Evolutionary conservation across 495 filamentous ascomycete species (phyloP).

Genomic region (Cercophora scortea): DNA sequence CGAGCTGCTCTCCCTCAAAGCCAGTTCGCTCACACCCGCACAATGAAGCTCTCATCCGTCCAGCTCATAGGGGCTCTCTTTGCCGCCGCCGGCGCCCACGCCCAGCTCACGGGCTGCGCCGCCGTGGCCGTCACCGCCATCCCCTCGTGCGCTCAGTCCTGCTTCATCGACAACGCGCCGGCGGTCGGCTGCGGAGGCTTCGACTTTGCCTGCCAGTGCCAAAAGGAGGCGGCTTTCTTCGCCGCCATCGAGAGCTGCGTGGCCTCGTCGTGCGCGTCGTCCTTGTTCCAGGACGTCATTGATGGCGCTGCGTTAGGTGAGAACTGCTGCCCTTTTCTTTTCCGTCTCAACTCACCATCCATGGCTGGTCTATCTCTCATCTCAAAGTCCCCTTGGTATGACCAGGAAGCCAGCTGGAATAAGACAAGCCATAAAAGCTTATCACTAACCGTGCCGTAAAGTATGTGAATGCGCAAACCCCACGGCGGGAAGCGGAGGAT

Average conservation of each 20-base stretch:
- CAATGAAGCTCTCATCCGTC: slow-evolving; percentile 9
- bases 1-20: too few species aligned
- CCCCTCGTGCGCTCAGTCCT: slow-evolving; percentile 22
- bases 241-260: slow-evolving; percentile 23
- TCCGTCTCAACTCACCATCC: not conserved
- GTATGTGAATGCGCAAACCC: slow-evolving; percentile 7
- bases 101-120: slow-evolving; percentile 12
- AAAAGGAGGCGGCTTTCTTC: slow-evolving; percentile 17
- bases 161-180: slow-evolving; percentile 19
- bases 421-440: not conserved
- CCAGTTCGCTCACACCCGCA: not conserved
- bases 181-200: slow-evolving; percentile 18
- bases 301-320: slow-evolving; percentile 16
- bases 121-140: slow-evolving; percentile 18
- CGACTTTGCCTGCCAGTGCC: slow-evolving; percentile 26
- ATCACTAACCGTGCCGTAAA: not conserved
- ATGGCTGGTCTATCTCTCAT: not conserved
- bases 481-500: not conserved
- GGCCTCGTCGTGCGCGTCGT: slow-evolving; percentile 9
- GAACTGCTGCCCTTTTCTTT: not conserved
- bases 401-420: not conserved
- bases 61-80: slow-evolving; percentile 1
- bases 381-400: not conserved
- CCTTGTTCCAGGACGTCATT: slow-evolving; percentile 18
- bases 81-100: not conserved